These are phyloP conservation scores for Sugiyamaella qingdaonensis DNA, from an alignment of 805 yeast genomes.

Conservation along the genomic window DNA sequence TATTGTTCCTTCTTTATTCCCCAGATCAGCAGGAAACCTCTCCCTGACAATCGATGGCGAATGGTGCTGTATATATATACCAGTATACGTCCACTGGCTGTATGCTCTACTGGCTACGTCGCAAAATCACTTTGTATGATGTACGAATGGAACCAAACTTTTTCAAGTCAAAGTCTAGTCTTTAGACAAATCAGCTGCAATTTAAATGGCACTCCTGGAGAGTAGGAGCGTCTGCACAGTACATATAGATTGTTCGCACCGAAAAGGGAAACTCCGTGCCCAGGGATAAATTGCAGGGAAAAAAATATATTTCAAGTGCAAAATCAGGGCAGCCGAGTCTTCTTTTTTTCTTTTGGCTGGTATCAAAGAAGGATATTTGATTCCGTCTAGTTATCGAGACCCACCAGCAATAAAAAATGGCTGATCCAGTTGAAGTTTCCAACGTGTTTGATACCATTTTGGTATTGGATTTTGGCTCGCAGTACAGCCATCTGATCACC, in stretches of 20 bases:
- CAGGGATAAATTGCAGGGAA: neutral
- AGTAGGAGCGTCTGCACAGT: too few relatives aligned
- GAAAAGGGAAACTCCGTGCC: neutral
- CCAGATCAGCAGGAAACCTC: neutral
- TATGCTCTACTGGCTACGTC: too few relatives aligned
- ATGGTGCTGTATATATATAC: neutral
- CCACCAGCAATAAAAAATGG: conserved; percentile 8
- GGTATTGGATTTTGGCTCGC: conserved; percentile 97
- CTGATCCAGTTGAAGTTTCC: conserved; percentile 55
- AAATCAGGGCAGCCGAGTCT: neutral
- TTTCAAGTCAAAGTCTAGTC: neutral
- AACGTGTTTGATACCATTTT: conserved; percentile 92
- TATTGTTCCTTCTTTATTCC: neutral
- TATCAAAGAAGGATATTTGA: neutral
- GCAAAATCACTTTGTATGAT: too few relatives aligned
- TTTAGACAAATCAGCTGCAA: too few relatives aligned
- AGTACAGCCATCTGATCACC: conserved; percentile 93
- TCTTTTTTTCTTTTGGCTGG: conserved; percentile 14
- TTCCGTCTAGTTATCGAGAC: conserved; percentile 3
- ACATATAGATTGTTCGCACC: neutral
- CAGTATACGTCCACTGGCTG: neutral
- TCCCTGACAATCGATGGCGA: neutral
- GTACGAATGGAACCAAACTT: too few relatives aligned
- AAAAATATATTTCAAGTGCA: neutral
- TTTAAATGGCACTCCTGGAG: too few relatives aligned